Base-by-base conservation (phyloP, 805 yeast genomes). In the Blastobotrys parvus region DNA sequence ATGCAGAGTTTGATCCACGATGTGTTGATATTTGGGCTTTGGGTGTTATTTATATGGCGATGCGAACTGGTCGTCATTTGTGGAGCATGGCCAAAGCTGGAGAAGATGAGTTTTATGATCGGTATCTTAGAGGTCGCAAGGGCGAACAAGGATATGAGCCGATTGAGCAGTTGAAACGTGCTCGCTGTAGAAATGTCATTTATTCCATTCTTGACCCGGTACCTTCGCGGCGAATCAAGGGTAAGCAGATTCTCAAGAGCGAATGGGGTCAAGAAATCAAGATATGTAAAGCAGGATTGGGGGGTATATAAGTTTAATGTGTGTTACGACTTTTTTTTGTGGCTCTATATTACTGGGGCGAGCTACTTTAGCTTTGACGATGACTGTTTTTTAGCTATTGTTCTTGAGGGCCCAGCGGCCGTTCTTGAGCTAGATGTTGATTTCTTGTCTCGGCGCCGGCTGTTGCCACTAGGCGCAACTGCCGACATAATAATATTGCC, bases 251-350 rank as follows among this genome's bases (percentile, higher is more conserved):
- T 21, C 68, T 92, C 58, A 88, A 83, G 57, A 81, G 92, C 60
- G 97, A 92, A 62, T 90, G 97, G 97, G 95, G 94, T 0, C 69
- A 97, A 46, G 94, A 86, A 59, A 88, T 90, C 49, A 72, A 67
- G 45, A 79, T 85, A 21, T 88, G 95, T 60, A 78, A 74, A 29
- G 82, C 84, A 19, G 89, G 84, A 11, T 78, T 71, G 33, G 41
- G 50, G 30, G 67, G 67, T 3, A 10, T 18, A 4, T 41, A 32
- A 35, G n/a, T n/a, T n/a, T n/a, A n/a, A n/a, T n/a, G n/a, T n/a
- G n/a, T n/a, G n/a, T n/a, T n/a, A n/a, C 6, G 35, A 11, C 17
- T 35, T 35, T 35, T 35, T 35, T 35, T 17, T 35, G 17, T 35
- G 3, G 23, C 27, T 32, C n/a, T 32, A n/a, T 32, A 32, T 32